Base-by-base conservation (phyloP, 164 flowering plant species). In the Vitis amurensis region DNA sequence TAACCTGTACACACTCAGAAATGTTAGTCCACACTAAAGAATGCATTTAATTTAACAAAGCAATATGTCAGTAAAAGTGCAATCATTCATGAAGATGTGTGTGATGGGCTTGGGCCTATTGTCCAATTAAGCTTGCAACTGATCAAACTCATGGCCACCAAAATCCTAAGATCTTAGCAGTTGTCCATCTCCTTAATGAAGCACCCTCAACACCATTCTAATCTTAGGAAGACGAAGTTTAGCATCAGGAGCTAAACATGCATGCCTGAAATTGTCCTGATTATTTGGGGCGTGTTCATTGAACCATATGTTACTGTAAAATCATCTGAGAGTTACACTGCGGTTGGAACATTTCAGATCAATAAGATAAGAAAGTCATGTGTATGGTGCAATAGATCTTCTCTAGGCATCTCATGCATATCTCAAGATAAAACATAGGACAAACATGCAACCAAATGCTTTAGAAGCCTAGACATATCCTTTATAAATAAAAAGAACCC, bases 1-100 rank as follows among this genome's bases (percentile, higher is more conserved):
- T 88, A 49, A 95, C 98, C 99, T 95, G 86, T 8, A 65, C 8
- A 60, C 31, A 12, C 15, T 68, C 17, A 23, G 29, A 73, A 10
- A 63, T 64, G 58, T 73, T 44, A 80, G 59, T 51, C 44, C 12
- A 57, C 27, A 51, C 2, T 49, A 64, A 19, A 64, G 11, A 31
- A 14, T 5, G 27, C 17, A 30, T 15, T 37, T 8, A 14, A 30
- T 68, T 16, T 5, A 64, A 50, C 29, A 58, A 9, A 55, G 56
- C 7, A 11, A 17, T 19, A 58, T 56, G 14, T 27, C 31, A 49
- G 14, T 52, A 44, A 12, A 14, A 51, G 68, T 12, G 17, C 56
- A 51, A 63, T 23, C 31, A 27, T 49, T 11, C 5, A 19, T 13
- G 8, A n/a, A 53, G 10, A 31, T 37, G 44, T 61, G 44, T 61